A percentile compares a stretch with the other conserved stretches of the same genome.
Conservation (phyloP, 2,329 filamentous ascomycete genomes). For the Hymenoscyphus infarciens region DNA sequence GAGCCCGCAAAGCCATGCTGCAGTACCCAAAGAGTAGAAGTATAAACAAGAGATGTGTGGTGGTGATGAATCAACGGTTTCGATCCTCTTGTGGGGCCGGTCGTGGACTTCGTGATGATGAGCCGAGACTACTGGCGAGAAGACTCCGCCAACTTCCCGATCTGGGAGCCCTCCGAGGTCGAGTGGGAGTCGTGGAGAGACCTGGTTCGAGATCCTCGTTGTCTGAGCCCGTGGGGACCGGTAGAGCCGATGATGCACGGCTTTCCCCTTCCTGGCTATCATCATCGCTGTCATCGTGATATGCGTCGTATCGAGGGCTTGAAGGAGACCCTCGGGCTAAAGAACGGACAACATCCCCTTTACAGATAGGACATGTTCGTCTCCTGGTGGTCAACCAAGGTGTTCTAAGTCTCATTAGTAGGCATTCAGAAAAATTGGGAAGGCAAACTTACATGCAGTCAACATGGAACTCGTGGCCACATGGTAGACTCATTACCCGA, state of each 20-base stretch:
- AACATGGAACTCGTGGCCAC: slow-evolving; percentile 94
- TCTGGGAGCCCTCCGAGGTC: slow-evolving; percentile 16
- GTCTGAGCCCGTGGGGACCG: slow-evolving; percentile 19
- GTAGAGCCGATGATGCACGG: slow-evolving; percentile 42
- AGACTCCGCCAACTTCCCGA: slow-evolving; percentile 28
- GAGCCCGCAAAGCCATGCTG: neutral
- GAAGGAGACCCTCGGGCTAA: slow-evolving; percentile 46
- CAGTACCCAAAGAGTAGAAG: neutral
- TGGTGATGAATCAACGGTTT: slow-evolving; percentile 23
- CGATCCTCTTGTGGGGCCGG: slow-evolving; percentile 27
- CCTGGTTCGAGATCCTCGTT: slow-evolving; percentile 30
- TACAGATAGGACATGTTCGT: slow-evolving; percentile 97
- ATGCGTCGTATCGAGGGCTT: slow-evolving; percentile 33
- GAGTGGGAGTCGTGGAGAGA: slow-evolving; percentile 20
- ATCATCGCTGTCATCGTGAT: slow-evolving; percentile 42
- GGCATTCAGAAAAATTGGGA: neutral
- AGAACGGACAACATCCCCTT: slow-evolving; percentile 85
- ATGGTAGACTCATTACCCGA: slow-evolving; percentile 93
- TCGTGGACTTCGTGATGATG: slow-evolving; percentile 24
- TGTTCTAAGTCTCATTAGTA: slow-evolving; percentile 54
- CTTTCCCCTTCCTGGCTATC: slow-evolving; percentile 44
- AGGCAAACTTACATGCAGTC: slow-evolving; percentile 89
- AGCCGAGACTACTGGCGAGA: slow-evolving; percentile 26
- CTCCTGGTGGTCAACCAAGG: slow-evolving; percentile 95
- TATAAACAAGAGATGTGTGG: slow-evolving; percentile 11